A percentile compares a stretch with the other conserved stretches of the same genome.
These are phyloP conservation scores for Fusarium liriodendri DNA, from an alignment of 2,329 filamentous ascomycete genomes.

Conservation along the genomic window DNA sequence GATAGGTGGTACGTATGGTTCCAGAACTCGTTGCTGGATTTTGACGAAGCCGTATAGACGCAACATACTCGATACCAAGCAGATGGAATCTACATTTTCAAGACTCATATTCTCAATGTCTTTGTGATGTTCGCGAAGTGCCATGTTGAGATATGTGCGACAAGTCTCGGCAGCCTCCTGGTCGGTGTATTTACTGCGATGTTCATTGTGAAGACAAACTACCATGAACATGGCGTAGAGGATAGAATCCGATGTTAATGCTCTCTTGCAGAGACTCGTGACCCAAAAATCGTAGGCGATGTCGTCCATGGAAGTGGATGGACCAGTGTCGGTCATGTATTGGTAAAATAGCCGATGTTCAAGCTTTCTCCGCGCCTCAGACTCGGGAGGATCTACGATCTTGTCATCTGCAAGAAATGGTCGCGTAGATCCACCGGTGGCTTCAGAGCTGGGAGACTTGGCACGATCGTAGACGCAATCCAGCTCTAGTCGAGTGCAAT, in stretches of 20 bases:
- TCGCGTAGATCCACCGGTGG: neutral
- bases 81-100: constrained; percentile 30
- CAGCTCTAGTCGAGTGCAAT: constrained; percentile 30
- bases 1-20: constrained; percentile 32
- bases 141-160: constrained; percentile 30
- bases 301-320: constrained; percentile 23
- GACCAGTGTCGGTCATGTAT: constrained; percentile 28
- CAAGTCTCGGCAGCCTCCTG: constrained; percentile 1
- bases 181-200: constrained; percentile 1
- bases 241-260: constrained; percentile 32
- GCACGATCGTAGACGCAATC: constrained; percentile 32
- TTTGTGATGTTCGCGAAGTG: constrained; percentile 26
- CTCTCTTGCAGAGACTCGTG: constrained; percentile 11
- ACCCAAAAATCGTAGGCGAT: constrained; percentile 20
- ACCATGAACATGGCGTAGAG: constrained; percentile 32
- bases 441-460: neutral
- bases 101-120: constrained; percentile 24
- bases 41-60: constrained; percentile 29
- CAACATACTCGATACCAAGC: constrained; percentile 29
- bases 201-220: constrained; percentile 27
- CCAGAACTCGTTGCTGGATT: constrained; percentile 27
- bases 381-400: constrained; percentile 16
- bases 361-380: constrained; percentile 28
- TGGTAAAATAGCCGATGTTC: constrained; percentile 37
- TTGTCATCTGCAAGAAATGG: neutral